Base-by-base conservation (phyloP, 371 early-diverging fungal species). In the Mortierella sp. region DNA sequence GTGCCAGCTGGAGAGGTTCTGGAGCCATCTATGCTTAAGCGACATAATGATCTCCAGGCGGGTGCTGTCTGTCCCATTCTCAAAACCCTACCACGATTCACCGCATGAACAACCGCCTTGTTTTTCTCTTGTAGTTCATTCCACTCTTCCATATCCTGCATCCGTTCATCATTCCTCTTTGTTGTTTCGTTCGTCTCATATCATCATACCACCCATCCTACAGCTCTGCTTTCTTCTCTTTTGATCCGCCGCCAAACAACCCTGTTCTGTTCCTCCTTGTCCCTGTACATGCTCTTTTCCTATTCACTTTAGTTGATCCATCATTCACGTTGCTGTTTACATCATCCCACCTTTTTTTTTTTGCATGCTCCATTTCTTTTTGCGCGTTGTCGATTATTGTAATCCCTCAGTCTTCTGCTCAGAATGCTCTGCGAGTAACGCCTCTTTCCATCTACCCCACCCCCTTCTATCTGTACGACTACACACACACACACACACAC, bases 1-100 rank as follows among this genome's bases (percentile, higher is more conserved):
- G 69, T 9, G 67, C 80, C 7, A 79, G 79, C 49, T 82, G 82
- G 82, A 79, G 82, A 61, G 67, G 72, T 41, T 61, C 72, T n/a
- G 65, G 67, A 56, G 78, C 76, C 19, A 78, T 78, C 42, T 82
- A 81, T 43, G 83, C 80, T n/a, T 81, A 78, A 70, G 54, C 38
- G 23, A 39, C 49, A 34, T n/a, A 49, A 56, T 28, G 30, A 27
- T 43, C 28, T 48, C 31, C 46, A 47, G 47, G 18, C 48, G 50
- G n/a, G 31, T 34, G 23, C 45, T 58, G 13, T 43, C 43, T 60
- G 34, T 34, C 34, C 38, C 48, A 27, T 60, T 42, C 48, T 39
- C 48, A 58, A 59, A 63, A 48, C 48, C 58, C 42, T 42, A 47
- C 10, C 63, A 53, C 18, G 47, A 27, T 62, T 45, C 45, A 49